phyloP scores from a whole-genome alignment of 2,329 filamentous ascomycete species.

The Aspergillus latus region DNA sequence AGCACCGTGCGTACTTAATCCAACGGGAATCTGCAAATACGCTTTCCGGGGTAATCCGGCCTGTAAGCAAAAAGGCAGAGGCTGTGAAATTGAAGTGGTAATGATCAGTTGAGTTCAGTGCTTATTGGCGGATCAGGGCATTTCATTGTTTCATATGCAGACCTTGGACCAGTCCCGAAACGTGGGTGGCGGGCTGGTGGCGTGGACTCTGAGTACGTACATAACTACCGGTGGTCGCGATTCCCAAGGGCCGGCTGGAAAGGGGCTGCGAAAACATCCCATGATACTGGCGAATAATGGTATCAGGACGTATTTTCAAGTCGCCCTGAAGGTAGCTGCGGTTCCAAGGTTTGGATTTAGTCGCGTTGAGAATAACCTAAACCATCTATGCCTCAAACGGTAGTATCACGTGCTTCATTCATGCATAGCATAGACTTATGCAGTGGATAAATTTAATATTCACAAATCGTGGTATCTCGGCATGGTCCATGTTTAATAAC shows the following conservation, averaged over 20 bases:
- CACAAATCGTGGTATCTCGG: neutral
- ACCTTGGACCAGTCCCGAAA: constrained; percentile 6
- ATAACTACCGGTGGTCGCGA: constrained; percentile 4
- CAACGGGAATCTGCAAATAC: neutral
- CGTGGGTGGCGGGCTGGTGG: constrained; percentile 8
- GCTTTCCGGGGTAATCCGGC: neutral
- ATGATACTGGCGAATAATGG: neutral
- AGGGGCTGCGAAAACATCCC: neutral
- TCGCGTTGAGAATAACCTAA: neutral
- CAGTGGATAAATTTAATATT: neutral
- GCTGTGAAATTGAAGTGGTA: neutral
- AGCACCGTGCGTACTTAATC: neutral
- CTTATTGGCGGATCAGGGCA: neutral
- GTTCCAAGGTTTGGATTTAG: too few species aligned
- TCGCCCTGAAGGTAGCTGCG: too few species aligned
- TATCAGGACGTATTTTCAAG: neutral
- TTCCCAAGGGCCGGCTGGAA: neutral
- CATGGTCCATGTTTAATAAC: neutral
- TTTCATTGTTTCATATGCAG: constrained; percentile 8
- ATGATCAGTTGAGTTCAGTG: neutral
- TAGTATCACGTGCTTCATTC: neutral
- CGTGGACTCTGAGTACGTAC: neutral
- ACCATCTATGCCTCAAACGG: neutral
- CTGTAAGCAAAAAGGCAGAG: neutral
- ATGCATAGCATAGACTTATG: neutral